Percentiles rank a stretch among this genome's conserved stretches.
Evolutionary conservation across 352 stramenopile genomes (phyloP).

Genomic region (Phytopythium delawarense): DNA sequence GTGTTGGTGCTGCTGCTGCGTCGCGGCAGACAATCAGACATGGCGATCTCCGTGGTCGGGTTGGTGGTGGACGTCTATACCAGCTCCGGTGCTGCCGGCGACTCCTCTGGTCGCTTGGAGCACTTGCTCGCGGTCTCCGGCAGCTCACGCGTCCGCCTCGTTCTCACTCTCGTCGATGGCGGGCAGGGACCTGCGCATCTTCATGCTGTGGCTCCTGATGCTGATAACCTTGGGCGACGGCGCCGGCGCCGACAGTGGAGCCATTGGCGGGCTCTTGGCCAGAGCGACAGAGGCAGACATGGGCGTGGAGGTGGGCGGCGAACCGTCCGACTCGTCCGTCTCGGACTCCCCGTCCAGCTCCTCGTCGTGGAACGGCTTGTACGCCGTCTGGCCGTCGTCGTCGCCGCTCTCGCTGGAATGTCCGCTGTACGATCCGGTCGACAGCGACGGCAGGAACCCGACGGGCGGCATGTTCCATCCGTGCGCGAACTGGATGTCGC

Average conservation of each 20-base stretch:
- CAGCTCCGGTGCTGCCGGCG: slow-evolving; percentile 4
- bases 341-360: neutral
- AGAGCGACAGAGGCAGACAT: neutral
- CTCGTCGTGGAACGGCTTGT: slow-evolving; percentile 8
- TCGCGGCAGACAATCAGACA: neutral
- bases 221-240: slow-evolving; percentile 7
- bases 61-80: slow-evolving; percentile 36
- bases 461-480: slow-evolving; percentile 4
- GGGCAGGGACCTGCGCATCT: slow-evolving; percentile 6
- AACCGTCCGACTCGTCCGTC: slow-evolving; percentile 4
- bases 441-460: neutral
- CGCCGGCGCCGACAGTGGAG: neutral
- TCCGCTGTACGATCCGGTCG: neutral
- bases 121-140: neutral
- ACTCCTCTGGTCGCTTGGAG: neutral
- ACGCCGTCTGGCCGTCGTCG: neutral
- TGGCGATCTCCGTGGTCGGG: neutral
- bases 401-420: neutral
- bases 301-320: neutral
- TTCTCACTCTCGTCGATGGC: slow-evolving; percentile 8
- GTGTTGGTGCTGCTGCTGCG: too few relatives aligned
- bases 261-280: neutral
- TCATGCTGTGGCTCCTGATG: slow-evolving; percentile 7
- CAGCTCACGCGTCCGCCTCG: slow-evolving; percentile 2
- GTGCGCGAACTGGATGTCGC: neutral